phyloP scores from a whole-genome alignment of 805 yeast species.

The Barnettozyma botsteinii region DNA sequence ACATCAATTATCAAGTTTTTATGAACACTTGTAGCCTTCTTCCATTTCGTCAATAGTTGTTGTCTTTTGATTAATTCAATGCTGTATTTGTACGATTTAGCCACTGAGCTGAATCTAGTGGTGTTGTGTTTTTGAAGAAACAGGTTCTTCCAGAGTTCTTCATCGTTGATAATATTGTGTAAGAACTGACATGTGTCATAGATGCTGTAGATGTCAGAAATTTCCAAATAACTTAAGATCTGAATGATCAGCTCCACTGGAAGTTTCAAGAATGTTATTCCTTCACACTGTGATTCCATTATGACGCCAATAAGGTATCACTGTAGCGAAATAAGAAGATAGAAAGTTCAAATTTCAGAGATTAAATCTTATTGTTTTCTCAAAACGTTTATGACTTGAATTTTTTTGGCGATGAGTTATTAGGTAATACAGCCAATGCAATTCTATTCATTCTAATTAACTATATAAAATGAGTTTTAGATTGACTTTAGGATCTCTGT shows the following conservation, averaged over 20 bases:
- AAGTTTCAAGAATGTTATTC: neutral
- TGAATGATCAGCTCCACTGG: constrained; percentile 10
- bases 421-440: too few species aligned
- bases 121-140: constrained; percentile 28
- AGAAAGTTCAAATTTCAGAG: too few species aligned
- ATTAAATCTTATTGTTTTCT: too few species aligned
- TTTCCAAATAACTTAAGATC: constrained; percentile 32
- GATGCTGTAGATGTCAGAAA: constrained; percentile 29
- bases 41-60: constrained; percentile 20
- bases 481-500: too few species aligned
- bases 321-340: neutral
- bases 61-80: constrained; percentile 30
- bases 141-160: constrained; percentile 38
- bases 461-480: too few species aligned
- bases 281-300: too few species aligned
- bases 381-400: too few species aligned
- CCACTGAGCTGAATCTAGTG: constrained; percentile 31
- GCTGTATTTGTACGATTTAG: constrained; percentile 30
- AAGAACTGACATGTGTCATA: constrained; percentile 28
- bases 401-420: too few species aligned
- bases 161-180: constrained; percentile 30
- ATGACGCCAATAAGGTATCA: too few species aligned
- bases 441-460: too few species aligned
- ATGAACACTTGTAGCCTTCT: constrained; percentile 12
- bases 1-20: constrained; percentile 8